These are phyloP conservation scores for Kondoa subrosea DNA, from an alignment of 768 basidiomycete genomes.

Conservation along the genomic window DNA sequence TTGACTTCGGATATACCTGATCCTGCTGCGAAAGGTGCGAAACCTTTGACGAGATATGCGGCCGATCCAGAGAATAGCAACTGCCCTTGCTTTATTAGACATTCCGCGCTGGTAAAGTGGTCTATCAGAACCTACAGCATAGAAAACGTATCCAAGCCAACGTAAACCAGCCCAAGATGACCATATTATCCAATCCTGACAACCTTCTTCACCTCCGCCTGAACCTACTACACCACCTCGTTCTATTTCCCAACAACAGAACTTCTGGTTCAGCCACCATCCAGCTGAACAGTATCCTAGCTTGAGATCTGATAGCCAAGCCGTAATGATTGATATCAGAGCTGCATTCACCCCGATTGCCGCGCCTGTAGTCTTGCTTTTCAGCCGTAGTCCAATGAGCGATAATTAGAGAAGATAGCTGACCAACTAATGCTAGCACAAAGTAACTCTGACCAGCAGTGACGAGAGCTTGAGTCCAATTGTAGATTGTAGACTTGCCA, in stretches of 20 bases:
- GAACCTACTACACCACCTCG: slow-evolving; percentile 21
- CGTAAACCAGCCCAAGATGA: slow-evolving; percentile 47
- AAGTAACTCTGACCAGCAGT: slow-evolving; percentile 79
- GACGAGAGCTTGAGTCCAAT: slow-evolving; percentile 34
- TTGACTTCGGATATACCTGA: slow-evolving; percentile 99
- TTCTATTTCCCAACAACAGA: slow-evolving; percentile 97
- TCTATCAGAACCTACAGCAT: slow-evolving; percentile 49
- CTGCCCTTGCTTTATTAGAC: slow-evolving; percentile 29
- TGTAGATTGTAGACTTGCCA: slow-evolving; percentile 13
- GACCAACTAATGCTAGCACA: slow-evolving; percentile 74
- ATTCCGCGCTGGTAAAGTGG: neutral
- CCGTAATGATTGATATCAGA: slow-evolving; percentile 80
- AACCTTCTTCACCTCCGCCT: slow-evolving; percentile 52
- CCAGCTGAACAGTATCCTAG: slow-evolving; percentile 91
- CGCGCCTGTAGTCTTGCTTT: slow-evolving; percentile 42
- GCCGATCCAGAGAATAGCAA: slow-evolving; percentile 65
- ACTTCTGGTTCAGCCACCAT: slow-evolving; percentile 97
- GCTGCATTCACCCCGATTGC: slow-evolving; percentile 89
- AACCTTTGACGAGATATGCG: slow-evolving; percentile 67
- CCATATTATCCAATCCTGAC: slow-evolving; percentile 88
- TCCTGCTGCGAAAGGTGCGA: slow-evolving; percentile 89
- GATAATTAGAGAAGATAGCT: slow-evolving; percentile 31
- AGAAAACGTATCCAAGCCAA: slow-evolving; percentile 72
- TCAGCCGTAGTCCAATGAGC: neutral
- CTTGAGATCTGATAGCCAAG: slow-evolving; percentile 95